Evolutionary conservation across 2,329 filamentous ascomycete species (phyloP).

Genomic region (Fusarium sp.): DNA sequence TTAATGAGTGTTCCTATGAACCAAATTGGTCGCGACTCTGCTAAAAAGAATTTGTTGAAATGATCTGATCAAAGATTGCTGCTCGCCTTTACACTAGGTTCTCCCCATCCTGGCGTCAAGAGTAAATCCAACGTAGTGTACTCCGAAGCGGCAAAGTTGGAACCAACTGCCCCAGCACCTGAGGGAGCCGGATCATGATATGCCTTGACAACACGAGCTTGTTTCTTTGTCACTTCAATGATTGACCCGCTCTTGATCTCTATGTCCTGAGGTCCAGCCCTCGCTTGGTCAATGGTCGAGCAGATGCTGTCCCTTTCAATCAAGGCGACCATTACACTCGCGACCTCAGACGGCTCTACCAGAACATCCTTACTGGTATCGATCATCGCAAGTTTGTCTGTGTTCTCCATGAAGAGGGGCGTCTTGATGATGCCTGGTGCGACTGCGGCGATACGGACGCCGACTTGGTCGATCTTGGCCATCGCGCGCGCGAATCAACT

Average conservation of each 20-base stretch:
- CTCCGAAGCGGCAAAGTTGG: background rate
- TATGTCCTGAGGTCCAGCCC: background rate
- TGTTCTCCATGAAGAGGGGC: background rate
- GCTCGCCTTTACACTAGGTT: background rate
- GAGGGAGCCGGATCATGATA: background rate
- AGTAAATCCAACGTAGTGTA: background rate
- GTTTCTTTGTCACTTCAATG: background rate
- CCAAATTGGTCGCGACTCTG: too few relatives aligned
- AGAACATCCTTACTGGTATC: background rate
- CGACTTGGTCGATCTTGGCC: background rate
- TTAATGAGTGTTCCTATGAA: background rate
- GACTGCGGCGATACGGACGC: background rate
- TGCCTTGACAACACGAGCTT: background rate
- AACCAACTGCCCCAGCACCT: background rate
- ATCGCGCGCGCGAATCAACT: background rate
- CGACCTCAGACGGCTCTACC: background rate
- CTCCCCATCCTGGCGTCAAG: background rate
- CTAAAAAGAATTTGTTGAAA: background rate
- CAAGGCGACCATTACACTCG: background rate
- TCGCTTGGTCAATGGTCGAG: background rate
- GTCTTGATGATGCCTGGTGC: background rate
- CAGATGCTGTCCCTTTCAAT: background rate
- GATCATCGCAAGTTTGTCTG: background rate
- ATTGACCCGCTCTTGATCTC: background rate
- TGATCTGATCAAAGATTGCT: background rate